Base-by-base conservation (phyloP, 257 asterid genomes). In the Jacaranda mimosifolia region DNA sequence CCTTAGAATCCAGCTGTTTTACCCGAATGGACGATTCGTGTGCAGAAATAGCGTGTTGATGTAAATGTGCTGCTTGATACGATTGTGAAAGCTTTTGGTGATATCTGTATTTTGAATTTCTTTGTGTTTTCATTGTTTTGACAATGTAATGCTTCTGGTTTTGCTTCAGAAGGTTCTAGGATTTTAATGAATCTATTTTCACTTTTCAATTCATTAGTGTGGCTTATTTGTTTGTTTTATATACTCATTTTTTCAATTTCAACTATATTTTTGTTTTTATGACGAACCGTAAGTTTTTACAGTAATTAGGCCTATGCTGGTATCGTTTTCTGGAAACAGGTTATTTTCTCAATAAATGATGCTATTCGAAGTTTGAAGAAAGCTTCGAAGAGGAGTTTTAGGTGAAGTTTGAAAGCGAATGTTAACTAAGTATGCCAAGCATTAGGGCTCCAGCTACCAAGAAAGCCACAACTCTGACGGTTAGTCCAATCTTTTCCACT, bases 401-500 rank as follows among this genome's bases (percentile, higher is more conserved):
- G 75, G 82, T 58, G 82, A 66, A 77, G 5, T 55, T 70, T 49
- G 71, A 67, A 79, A 81, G 69, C 85, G 91, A 81, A 91, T 91
- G 94, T 80, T 83, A 79, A 74, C 73, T 36, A 55, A 88, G 73
- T 49, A 92, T 92, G 98, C 91, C 94, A 38, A 86, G 93, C 89
- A 85, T 94, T 69, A 88, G 93, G 85, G 94, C 91, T 78, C 92
- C 93, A 68, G 87, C 90, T 49, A 56, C 97, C 74, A 91, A 87
- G 89, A 91, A 77, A 85, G 74, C 91, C 68, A 91, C 98, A 13
- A 92, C 97, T 65, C 93, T 94, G 51, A 75, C 91, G 80, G 98
- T 94, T 77, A 73, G 88, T 72, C 12, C 70, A 71, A 46, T 48
- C 66, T 18, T 55, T 80, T 49, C 51, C 42, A 9, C 69, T n/a